phyloP scores from a whole-genome alignment of 805 yeast species.

The Nakazawaea laoshanensis region DNA sequence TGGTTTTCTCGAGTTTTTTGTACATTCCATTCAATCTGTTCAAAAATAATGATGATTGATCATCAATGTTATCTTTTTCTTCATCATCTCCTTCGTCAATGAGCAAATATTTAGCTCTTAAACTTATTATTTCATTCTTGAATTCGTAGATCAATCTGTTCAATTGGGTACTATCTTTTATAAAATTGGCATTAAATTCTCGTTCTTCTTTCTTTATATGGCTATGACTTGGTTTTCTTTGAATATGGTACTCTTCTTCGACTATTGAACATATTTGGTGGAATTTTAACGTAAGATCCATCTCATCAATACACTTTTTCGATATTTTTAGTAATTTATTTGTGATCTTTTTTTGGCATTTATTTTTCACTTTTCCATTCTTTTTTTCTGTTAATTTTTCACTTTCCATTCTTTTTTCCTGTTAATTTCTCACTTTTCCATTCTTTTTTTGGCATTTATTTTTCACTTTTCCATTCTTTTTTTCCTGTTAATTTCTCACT shows the following conservation, averaged over 20 bases:
- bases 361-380: too few species aligned
- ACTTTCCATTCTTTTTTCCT: too few species aligned
- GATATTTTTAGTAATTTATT: too few species aligned
- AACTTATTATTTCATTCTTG: slow-evolving; percentile 13
- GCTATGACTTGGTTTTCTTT: slow-evolving; percentile 7
- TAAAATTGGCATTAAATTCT: slow-evolving; percentile 5
- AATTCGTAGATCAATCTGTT: slow-evolving; percentile 2
- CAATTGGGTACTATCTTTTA: slow-evolving; percentile 6
- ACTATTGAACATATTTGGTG: slow-evolving; percentile 36
- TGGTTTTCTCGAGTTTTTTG: slow-evolving; percentile 42
- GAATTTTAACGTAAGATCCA: slow-evolving; percentile 42
- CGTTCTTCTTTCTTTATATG: slow-evolving; percentile 1
- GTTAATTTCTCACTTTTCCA: too few species aligned
- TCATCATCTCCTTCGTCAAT: slow-evolving; percentile 20
- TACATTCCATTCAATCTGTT: slow-evolving; percentile 44
- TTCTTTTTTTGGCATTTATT: too few species aligned
- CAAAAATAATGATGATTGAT: slow-evolving; percentile 42
- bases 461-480: too few species aligned
- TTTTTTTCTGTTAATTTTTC: too few species aligned
- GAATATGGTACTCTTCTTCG: slow-evolving; percentile 21
- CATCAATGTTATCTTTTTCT: slow-evolving; percentile 49
- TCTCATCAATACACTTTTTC: too few species aligned
- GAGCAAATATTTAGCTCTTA: slow-evolving; percentile 21
- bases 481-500: too few species aligned
- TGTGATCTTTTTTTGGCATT: too few species aligned